Conservation (phyloP, 2,329 filamentous ascomycete genomes). For the Ophiostoma piceae region DNA sequence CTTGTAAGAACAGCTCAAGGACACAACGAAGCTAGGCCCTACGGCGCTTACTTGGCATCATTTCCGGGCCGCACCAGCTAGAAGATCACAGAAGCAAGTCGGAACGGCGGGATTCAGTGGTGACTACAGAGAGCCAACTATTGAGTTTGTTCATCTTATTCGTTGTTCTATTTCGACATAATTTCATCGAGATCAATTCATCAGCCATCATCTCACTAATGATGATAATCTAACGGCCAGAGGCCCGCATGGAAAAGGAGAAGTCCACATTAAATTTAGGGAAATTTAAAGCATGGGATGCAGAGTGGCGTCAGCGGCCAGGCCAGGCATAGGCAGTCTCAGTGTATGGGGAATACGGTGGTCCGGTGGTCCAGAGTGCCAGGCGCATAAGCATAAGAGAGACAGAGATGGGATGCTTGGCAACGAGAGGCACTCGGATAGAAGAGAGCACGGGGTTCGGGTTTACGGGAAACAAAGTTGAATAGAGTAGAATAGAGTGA, state of each 20-base stretch:
- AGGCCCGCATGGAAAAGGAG: conserved; percentile 9
- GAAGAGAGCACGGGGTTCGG: not conserved
- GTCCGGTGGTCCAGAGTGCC: not conserved
- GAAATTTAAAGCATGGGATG: conserved; percentile 7
- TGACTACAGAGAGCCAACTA: too few species aligned
- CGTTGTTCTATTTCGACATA: not conserved
- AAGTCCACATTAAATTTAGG: conserved; percentile 1
- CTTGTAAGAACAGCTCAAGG: too few species aligned
- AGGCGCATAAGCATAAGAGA: not conserved
- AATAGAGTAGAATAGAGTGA: not conserved
- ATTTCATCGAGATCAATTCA: not conserved
- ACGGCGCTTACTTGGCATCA: not conserved
- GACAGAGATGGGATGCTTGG: not conserved
- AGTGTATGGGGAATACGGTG: not conserved
- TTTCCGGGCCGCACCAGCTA: not conserved
- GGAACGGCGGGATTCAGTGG: not conserved
- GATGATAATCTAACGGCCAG: not conserved
- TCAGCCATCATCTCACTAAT: not conserved
- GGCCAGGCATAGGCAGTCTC: not conserved
- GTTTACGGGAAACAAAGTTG: not conserved
- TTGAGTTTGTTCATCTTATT: not conserved
- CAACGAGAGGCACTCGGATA: not conserved
- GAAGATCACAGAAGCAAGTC: not conserved
- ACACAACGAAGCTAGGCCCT: not conserved
- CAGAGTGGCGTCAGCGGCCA: not conserved